Evolutionary conservation across 768 basidiomycete species (phyloP).

Genomic region (Hydnomerulius pinastri): DNA sequence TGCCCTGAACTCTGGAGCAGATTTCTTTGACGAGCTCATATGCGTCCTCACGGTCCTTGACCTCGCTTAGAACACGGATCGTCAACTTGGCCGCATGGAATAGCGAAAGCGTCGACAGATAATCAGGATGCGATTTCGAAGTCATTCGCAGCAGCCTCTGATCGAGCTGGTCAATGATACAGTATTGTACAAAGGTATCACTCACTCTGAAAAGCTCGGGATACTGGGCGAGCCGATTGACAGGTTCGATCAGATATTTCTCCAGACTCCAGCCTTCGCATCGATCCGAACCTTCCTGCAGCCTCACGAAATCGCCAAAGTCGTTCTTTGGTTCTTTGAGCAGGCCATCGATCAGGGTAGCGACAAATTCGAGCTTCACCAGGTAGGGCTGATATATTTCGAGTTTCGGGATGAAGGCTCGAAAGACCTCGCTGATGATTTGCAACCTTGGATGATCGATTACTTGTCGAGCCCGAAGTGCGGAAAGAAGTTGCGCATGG

Average conservation of each 20-base stretch:
- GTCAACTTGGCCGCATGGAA: conserved; percentile 68
- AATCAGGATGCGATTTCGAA: conserved; percentile 68
- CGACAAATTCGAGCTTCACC: conserved; percentile 65
- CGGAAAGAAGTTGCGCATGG: conserved; percentile 62
- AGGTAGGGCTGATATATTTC: conserved; percentile 90
- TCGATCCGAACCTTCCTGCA: conserved; percentile 58
- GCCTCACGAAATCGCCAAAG: conserved; percentile 81
- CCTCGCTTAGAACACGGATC: conserved; percentile 79
- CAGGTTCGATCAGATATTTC: conserved; percentile 72
- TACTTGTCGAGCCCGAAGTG: conserved; percentile 45
- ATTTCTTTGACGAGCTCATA: conserved; percentile 74
- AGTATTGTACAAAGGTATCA: conserved; percentile 2
- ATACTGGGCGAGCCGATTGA: conserved; percentile 70
- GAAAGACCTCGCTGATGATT: conserved; percentile 58
- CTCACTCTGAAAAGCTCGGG: conserved; percentile 74
- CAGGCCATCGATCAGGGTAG: conserved; percentile 51
- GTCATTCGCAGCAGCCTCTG: conserved; percentile 75
- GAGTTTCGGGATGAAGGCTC: conserved; percentile 61
- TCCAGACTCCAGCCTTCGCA: conserved; percentile 67
- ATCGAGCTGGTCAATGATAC: conserved; percentile 7
- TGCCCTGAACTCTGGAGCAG: conserved; percentile 56
- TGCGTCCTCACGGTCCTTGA: conserved; percentile 84
- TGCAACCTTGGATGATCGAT: conserved; percentile 47
- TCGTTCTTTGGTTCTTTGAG: conserved; percentile 56
- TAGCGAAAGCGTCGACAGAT: conserved; percentile 65